Conservation (phyloP, 352 stramenopile species). For the Globisporangium splendens region DNA sequence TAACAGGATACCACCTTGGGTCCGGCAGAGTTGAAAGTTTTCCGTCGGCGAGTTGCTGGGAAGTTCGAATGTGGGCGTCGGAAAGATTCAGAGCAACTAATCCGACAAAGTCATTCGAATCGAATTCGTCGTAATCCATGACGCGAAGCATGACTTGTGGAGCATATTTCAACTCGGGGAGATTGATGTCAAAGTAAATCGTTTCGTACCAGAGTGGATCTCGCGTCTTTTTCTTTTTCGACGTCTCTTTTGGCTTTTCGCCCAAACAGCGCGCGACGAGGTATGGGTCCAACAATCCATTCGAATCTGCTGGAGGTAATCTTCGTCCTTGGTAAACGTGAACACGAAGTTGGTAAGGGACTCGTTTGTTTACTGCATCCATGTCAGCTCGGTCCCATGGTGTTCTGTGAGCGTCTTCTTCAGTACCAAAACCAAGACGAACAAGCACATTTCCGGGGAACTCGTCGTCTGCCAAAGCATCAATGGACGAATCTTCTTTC, state of each 20-base stretch:
- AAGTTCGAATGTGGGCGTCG: constrained; percentile 69
- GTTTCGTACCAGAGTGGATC: constrained; percentile 89
- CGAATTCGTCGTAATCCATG: constrained; percentile 81
- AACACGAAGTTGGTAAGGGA: constrained; percentile 81
- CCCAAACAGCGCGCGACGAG: constrained; percentile 77
- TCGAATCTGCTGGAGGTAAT: constrained; percentile 79
- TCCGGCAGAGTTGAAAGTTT: constrained; percentile 46
- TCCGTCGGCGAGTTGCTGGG: constrained; percentile 43
- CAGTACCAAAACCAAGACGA: constrained; percentile 68
- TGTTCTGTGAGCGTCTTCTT: constrained; percentile 57
- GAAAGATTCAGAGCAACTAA: constrained; percentile 59
- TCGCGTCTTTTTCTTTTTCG: constrained; percentile 71
- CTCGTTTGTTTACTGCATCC: constrained; percentile 67
- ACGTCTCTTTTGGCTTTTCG: constrained; percentile 70
- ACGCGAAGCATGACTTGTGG: constrained; percentile 77
- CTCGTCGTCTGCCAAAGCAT: constrained; percentile 68
- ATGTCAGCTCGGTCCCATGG: constrained; percentile 51
- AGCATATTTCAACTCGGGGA: constrained; percentile 72
- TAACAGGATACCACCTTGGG: constrained; percentile 72
- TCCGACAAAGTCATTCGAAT: constrained; percentile 68
- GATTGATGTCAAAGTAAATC: constrained; percentile 81
- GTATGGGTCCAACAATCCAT: constrained; percentile 83
- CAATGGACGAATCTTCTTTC: constrained; percentile 77
- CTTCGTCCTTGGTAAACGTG: constrained; percentile 83
- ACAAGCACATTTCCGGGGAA: constrained; percentile 85